phyloP scores from a whole-genome alignment of 83 land plant species.

The Picea abies region DNA sequence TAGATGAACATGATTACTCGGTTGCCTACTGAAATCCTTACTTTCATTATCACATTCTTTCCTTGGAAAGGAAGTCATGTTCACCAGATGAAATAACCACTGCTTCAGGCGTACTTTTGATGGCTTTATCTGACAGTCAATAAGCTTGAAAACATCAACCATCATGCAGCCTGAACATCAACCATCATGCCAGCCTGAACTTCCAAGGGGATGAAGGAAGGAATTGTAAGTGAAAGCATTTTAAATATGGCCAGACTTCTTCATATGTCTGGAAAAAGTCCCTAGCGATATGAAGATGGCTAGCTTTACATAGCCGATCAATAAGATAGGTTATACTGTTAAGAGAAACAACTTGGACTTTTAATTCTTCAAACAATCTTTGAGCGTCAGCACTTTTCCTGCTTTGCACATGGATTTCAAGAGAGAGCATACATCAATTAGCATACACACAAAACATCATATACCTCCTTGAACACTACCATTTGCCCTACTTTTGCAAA shows the following conservation, averaged over 20 bases:
- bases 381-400: constrained; percentile 50
- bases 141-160: constrained; percentile 40
- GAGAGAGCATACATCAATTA: constrained; percentile 42
- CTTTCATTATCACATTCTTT: too few relatives aligned
- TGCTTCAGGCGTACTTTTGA: too few relatives aligned
- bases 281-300: constrained; percentile 36
- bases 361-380: constrained; percentile 52
- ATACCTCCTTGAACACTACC: constrained; percentile 27
- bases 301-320: constrained; percentile 47
- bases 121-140: constrained; percentile 11
- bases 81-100: too few relatives aligned
- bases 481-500: constrained; percentile 46
- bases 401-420: constrained; percentile 45
- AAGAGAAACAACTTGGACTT: constrained; percentile 30
- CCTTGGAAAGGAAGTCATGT: too few relatives aligned
- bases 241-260: constrained; percentile 38
- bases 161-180: constrained; percentile 30
- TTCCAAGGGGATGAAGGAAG: constrained; percentile 61
- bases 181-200: constrained; percentile 36
- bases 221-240: constrained; percentile 64
- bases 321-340: constrained; percentile 52
- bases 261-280: constrained; percentile 58
- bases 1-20: too few relatives aligned
- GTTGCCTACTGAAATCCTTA: too few relatives aligned
- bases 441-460: constrained; percentile 22